phyloP scores from a whole-genome alignment of 345 rosid species.

The Eucalyptus globulus region DNA sequence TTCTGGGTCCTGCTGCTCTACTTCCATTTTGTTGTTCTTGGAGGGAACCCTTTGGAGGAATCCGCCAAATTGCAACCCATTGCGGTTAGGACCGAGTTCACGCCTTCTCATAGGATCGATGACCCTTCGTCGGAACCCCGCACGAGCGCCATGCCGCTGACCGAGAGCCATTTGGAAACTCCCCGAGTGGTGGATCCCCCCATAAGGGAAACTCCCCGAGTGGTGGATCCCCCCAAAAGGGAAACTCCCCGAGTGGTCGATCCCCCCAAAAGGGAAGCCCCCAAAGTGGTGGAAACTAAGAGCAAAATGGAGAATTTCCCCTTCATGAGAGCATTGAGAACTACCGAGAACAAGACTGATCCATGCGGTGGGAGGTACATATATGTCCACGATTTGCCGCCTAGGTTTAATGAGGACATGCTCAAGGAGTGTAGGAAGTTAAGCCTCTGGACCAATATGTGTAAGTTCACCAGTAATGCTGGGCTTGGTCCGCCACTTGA shows the following conservation, averaged over 20 bases:
- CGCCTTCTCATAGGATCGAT: not conserved
- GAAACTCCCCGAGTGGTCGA: not conserved
- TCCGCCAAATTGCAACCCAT: not conserved
- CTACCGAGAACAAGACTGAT: constrained; percentile 6
- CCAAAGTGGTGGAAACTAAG: not conserved
- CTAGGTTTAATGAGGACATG: constrained; percentile 8
- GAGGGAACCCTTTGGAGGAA: not conserved
- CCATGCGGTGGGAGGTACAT: constrained; percentile 9
- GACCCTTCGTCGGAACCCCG: not conserved
- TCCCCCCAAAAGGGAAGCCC: not conserved
- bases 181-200: not conserved
- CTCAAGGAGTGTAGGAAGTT: constrained; percentile 4
- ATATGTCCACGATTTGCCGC: constrained; percentile 5
- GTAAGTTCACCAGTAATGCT: constrained; percentile 4
- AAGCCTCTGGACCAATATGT: constrained; percentile 9
- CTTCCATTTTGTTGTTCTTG: constrained; percentile 3
- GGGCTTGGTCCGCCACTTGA: constrained; percentile 41
- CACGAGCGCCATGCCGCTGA: not conserved
- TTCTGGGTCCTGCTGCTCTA: constrained; percentile 3
- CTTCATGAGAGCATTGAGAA: constrained; percentile 4
- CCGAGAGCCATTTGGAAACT: not conserved
- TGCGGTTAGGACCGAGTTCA: not conserved
- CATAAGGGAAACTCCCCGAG: not conserved
- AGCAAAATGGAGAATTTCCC: not conserved
- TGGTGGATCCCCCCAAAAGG: not conserved